These are phyloP conservation scores for Trichoderma sp. DNA, from an alignment of 2,329 filamentous ascomycete species.

Conservation along the genomic window DNA sequence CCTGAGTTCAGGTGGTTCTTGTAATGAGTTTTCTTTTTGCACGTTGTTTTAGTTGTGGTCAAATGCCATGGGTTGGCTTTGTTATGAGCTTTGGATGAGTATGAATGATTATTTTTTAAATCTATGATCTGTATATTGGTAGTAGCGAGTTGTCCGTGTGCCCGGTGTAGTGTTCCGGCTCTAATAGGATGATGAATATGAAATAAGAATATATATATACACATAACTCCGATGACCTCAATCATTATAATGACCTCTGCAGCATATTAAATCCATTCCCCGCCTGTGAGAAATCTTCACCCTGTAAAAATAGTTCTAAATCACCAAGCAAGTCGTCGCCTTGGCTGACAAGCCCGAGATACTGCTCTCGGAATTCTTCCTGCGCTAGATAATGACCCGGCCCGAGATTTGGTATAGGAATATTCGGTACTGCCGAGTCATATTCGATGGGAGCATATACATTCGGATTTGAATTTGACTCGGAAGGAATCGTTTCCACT, in stretches of 20 bases:
- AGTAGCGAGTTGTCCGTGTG: background rate
- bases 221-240: background rate
- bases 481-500: background rate
- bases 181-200: background rate
- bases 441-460: background rate
- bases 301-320: constrained; percentile 37
- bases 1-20: constrained; percentile 55
- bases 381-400: constrained; percentile 20
- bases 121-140: background rate
- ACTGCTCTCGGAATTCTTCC: constrained; percentile 37
- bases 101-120: background rate
- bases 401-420: background rate
- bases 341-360: constrained; percentile 40
- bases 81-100: background rate
- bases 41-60: background rate
- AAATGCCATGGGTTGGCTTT: background rate
- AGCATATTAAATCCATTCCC: background rate
- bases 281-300: constrained; percentile 34
- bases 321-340: constrained; percentile 39
- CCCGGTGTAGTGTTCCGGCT: background rate
- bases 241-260: background rate
- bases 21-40: constrained; percentile 24
- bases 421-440: background rate
- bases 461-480: background rate
- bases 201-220: background rate